Evolutionary conservation across 179 eudicot genomes (phyloP).

Genomic region (Actinidia polygama): DNA sequence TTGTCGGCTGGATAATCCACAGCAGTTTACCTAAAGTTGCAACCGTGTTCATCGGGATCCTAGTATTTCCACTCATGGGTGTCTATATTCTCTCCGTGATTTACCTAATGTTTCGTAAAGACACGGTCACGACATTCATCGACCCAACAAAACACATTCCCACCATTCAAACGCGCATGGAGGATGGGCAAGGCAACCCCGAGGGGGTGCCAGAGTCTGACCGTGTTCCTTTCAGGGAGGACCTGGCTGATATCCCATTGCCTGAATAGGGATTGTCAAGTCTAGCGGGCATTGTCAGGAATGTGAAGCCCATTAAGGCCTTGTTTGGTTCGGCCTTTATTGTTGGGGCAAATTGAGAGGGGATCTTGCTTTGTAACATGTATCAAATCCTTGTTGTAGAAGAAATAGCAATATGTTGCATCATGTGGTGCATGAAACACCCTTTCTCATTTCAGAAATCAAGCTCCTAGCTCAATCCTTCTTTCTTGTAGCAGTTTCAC

Average conservation of each 20-base stretch:
- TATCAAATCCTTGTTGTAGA: no score
- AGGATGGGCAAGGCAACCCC: slow-evolving; percentile 21
- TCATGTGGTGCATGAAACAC: no score
- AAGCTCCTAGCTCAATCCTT: no score
- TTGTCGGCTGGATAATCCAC: slow-evolving; percentile 55
- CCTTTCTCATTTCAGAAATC: no score
- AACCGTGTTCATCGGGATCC: slow-evolving; percentile 46
- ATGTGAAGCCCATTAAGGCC: not conserved
- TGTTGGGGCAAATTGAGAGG: no score
- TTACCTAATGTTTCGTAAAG: slow-evolving; percentile 58
- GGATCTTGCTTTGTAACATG: no score
- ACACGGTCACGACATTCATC: slow-evolving; percentile 53
- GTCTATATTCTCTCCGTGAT: slow-evolving; percentile 44
- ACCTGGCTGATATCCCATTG: slow-evolving; percentile 61
- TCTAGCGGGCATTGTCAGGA: not conserved
- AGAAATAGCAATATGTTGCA: no score
- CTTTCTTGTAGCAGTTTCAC: no score
- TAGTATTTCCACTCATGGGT: slow-evolving; percentile 60
- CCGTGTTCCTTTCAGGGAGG: slow-evolving; percentile 49
- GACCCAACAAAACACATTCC: slow-evolving; percentile 38
- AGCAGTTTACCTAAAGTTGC: slow-evolving; percentile 46
- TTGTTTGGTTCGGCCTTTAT: not conserved
- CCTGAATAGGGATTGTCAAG: slow-evolving; percentile 28
- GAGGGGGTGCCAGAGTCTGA: not conserved
- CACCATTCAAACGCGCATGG: slow-evolving; percentile 30